Base-by-base conservation (phyloP, 345 rosid genomes). In the Atalantia buxifolia region DNA sequence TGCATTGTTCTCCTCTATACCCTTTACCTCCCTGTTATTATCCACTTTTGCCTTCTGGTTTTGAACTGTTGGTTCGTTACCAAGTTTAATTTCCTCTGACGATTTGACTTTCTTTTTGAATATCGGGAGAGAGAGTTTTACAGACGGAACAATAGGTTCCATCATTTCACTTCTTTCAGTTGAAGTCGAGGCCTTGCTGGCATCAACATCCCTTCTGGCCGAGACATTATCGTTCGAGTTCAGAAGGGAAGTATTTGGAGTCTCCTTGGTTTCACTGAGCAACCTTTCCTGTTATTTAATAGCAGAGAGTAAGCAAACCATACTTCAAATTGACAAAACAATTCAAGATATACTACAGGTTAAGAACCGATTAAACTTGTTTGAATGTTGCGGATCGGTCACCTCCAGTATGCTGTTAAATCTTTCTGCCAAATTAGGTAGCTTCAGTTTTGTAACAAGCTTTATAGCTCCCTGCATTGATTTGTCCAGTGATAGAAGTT, bases 401-500 rank as follows among this genome's bases (percentile, higher is more conserved):
- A 91, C 98, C 93, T 96, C 99, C 74, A 92, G 84, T 79, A 96
- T 89, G 81, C 74, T 81, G 82, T 94, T 86, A 87, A 96, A 94
- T 33, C 92, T 87, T 77, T 92, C 98, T 1, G 97, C 99, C 80
- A 96, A 84, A 85, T 87, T 90, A 9, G 98, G 99, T 79, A 94
- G 97, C 90, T 94, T 94, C 83, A 96, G 85, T 76, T 91, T 89
- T 53, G 97, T 92, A 24, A 89, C 98, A 38, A 96, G 92, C 86
- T 91, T 92, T 81, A 94, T 91, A 31, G 99, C 97, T 64, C 94
- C 99, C 86, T 84, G 91, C 82, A 96, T 86, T 33, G 95, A 92
- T 85, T 94, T 94, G 65, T 92, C 97, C 25, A 89, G 77, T 27
- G 93, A 79, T 82, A 94, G 77, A 76, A 94, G 94, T 84, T 78